A percentile compares a stretch with the other conserved stretches of the same genome.
phyloP scores from a whole-genome alignment of 1,284 basidiomycete genomes.

The Trichosporon coremiiforme region DNA sequence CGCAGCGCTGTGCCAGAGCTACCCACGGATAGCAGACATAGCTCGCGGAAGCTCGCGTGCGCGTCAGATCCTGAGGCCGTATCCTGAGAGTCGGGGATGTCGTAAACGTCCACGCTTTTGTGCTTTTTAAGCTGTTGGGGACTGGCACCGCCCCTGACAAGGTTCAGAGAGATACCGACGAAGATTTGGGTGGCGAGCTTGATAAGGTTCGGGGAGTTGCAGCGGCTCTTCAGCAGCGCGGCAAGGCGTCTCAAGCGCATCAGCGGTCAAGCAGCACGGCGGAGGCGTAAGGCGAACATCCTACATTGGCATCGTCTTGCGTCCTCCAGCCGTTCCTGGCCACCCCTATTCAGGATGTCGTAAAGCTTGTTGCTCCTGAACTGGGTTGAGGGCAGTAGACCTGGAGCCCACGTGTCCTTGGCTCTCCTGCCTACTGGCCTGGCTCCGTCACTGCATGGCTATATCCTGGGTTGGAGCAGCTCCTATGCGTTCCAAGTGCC shows the following conservation, averaged over 20 bases:
- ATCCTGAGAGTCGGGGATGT: conserved; percentile 9
- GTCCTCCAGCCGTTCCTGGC: not conserved
- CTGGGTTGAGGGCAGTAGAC: not conserved
- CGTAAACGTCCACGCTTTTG: conserved; percentile 8
- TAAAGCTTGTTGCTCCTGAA: conserved; percentile 13
- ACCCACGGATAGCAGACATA: not conserved
- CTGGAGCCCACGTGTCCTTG: conserved; percentile 11
- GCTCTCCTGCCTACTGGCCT: not conserved
- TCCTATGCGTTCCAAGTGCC: not conserved
- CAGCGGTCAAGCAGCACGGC: not conserved
- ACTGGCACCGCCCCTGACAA: not conserved
- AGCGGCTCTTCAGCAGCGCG: not conserved
- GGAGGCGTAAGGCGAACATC: not conserved
- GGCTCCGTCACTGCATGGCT: no score
- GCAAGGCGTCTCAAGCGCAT: not conserved
- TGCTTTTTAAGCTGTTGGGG: conserved; percentile 9
- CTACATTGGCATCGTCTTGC: not conserved
- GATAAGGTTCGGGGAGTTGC: conserved; percentile 3
- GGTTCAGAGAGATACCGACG: not conserved
- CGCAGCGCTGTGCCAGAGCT: no score
- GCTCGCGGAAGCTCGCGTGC: conserved; percentile 9
- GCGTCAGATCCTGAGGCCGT: not conserved
- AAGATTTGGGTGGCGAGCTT: conserved; percentile 1
- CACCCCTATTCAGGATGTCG: conserved; percentile 15
- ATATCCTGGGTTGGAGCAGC: not conserved